phyloP scores from a whole-genome alignment of 768 basidiomycete species.

The Tylopilus sp. region DNA sequence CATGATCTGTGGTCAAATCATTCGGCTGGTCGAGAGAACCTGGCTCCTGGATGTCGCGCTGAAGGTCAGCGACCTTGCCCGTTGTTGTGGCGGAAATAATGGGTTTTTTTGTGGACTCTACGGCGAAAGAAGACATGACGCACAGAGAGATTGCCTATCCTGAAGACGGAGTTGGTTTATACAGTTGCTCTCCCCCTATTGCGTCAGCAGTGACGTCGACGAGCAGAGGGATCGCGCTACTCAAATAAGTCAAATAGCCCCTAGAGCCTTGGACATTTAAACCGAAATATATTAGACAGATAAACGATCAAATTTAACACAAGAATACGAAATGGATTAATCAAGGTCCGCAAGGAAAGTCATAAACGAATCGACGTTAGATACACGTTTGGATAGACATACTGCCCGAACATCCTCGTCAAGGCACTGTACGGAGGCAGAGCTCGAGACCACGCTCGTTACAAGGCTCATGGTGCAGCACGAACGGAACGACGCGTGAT shows the following conservation, averaged over 20 bases:
- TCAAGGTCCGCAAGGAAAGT: slow-evolving; percentile 10
- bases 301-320: slow-evolving; percentile 3
- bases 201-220: slow-evolving; percentile 25
- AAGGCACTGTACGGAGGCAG: slow-evolving; percentile 22
- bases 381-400: slow-evolving; percentile 7
- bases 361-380: slow-evolving; percentile 4
- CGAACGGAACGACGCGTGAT: slow-evolving; percentile 65
- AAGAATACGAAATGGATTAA: slow-evolving; percentile 3
- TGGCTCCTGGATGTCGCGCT: slow-evolving; percentile 17
- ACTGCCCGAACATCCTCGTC: slow-evolving; percentile 25
- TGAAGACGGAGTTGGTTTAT: not conserved
- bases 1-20: slow-evolving; percentile 58
- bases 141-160: not conserved
- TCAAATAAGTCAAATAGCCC: not conserved
- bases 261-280: not conserved
- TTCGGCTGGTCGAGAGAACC: not conserved
- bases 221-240: not conserved
- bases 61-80: slow-evolving; percentile 23
- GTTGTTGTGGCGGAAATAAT: slow-evolving; percentile 9
- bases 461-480: slow-evolving; percentile 50
- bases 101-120: slow-evolving; percentile 14
- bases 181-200: slow-evolving; percentile 11
- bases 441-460: slow-evolving; percentile 63
- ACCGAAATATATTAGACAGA: slow-evolving; percentile 12
- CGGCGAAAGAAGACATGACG: slow-evolving; percentile 15